A percentile compares a stretch with the other conserved stretches of the same genome.
These are phyloP conservation scores for Pochonia chlamydosporia DNA, from an alignment of 2,329 filamentous ascomycete genomes.

Conservation along the genomic window DNA sequence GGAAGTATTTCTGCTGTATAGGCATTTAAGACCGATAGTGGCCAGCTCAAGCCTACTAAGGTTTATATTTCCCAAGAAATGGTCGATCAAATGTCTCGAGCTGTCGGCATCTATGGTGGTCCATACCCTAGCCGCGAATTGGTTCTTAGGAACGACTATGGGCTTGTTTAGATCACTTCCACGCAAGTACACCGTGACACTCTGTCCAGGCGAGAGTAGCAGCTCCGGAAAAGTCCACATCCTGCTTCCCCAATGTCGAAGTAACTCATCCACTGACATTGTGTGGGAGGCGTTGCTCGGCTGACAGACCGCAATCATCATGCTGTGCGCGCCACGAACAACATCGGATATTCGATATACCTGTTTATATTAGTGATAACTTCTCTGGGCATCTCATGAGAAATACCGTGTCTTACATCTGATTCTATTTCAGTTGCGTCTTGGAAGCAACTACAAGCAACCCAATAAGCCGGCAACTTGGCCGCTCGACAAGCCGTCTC, in stretches of 20 bases:
- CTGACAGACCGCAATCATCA: too few species aligned
- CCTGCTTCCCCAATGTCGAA: too few species aligned
- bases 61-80: constrained; percentile 24
- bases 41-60: constrained; percentile 28
- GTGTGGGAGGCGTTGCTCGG: too few species aligned
- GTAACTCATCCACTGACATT: too few species aligned
- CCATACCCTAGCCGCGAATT: constrained; percentile 26
- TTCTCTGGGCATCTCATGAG: too few species aligned
- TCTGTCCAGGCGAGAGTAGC: too few species aligned
- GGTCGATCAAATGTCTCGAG: constrained; percentile 26
- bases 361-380: too few species aligned
- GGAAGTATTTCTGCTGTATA: constrained; percentile 20
- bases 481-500: constrained; percentile 20
- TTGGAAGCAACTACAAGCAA: constrained; percentile 22
- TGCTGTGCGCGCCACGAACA: too few species aligned
- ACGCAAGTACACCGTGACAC: constrained; percentile 21
- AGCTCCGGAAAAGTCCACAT: too few species aligned
- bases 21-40: constrained; percentile 22
- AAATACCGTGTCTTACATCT: too few species aligned
- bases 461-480: constrained; percentile 18
- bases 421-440: too few species aligned
- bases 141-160: constrained; percentile 22
- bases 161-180: constrained; percentile 15
- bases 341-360: too few species aligned
- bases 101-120: constrained; percentile 18